Percentiles rank a stretch among this genome's conserved stretches.
Evolutionary conservation across 495 filamentous ascomycete species (phyloP).

Genomic region (Aspergillus sclerotioniger): DNA sequence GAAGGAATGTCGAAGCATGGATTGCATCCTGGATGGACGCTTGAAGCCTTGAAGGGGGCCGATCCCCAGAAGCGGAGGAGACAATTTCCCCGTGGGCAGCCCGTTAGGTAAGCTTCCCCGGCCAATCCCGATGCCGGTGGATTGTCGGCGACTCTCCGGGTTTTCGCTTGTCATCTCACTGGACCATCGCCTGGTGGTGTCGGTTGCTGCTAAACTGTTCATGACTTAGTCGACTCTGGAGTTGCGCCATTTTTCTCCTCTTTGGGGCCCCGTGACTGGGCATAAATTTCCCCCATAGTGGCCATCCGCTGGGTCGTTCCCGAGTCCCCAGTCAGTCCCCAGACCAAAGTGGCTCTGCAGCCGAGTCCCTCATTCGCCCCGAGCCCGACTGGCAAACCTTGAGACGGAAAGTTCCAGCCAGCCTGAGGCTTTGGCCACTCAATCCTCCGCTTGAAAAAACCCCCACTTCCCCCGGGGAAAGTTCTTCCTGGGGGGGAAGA

Average conservation of each 20-base stretch:
- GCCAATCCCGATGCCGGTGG: slow-evolving; percentile 3
- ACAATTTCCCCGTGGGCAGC: slow-evolving; percentile 3
- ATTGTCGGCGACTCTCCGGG: slow-evolving; percentile 15
- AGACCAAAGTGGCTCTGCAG: background rate
- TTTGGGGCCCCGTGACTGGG: background rate
- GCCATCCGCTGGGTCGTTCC: background rate
- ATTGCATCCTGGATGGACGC: background rate
- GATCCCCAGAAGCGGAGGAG: background rate
- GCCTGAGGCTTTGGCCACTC: background rate
- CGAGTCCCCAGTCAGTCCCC: background rate
- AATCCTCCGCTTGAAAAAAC: background rate
- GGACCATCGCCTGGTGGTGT: too few species aligned
- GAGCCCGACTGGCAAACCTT: too few species aligned
- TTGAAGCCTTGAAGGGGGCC: too few species aligned
- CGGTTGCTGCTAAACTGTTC: too few species aligned
- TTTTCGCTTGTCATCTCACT: background rate
- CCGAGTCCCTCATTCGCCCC: slow-evolving; percentile 4
- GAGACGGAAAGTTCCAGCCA: background rate
- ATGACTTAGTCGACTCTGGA: background rate
- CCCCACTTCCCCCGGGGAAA: background rate
- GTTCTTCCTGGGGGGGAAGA: background rate
- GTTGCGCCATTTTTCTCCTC: background rate
- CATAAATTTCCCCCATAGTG: background rate
- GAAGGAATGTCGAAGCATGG: background rate
- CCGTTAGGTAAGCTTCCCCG: slow-evolving; percentile 1